Evolutionary conservation across 73 alveolate genomes (phyloP).

Genomic region (Urostyla sp.): DNA sequence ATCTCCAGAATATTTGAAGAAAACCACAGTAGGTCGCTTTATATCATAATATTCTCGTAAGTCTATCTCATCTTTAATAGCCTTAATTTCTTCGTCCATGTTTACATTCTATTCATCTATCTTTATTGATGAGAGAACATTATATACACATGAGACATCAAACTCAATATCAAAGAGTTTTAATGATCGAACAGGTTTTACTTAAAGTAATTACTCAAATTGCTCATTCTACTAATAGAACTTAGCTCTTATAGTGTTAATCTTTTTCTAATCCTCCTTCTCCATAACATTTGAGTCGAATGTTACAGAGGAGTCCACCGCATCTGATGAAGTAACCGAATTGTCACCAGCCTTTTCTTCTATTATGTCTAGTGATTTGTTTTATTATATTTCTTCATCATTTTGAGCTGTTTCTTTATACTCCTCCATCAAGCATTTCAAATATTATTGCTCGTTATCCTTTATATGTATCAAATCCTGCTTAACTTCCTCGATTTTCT

Average conservation of each 20-base stretch:
- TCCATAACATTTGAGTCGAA: slow-evolving; percentile 1
- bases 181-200: neutral
- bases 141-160: neutral
- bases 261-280: slow-evolving; percentile 28
- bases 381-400: slow-evolving; percentile 9
- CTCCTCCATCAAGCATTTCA: slow-evolving; percentile 32
- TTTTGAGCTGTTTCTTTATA: neutral
- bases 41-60: slow-evolving; percentile 43
- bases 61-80: slow-evolving; percentile 17
- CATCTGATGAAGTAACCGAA: neutral
- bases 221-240: slow-evolving; percentile 25
- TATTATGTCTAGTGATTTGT: neutral
- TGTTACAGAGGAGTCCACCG: neutral
- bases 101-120: neutral
- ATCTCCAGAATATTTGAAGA: slow-evolving; percentile 19
- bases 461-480: slow-evolving; percentile 2
- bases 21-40: slow-evolving; percentile 44
- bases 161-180: slow-evolving; percentile 23
- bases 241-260: slow-evolving; percentile 1
- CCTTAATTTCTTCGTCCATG: slow-evolving; percentile 17
- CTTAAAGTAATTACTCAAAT: slow-evolving; percentile 35
- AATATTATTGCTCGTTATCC: slow-evolving; percentile 40
- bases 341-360: neutral
- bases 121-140: neutral
- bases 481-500: slow-evolving; percentile 22